Conservation (phyloP, 768 basidiomycete species). For the Trametes maxima region DNA sequence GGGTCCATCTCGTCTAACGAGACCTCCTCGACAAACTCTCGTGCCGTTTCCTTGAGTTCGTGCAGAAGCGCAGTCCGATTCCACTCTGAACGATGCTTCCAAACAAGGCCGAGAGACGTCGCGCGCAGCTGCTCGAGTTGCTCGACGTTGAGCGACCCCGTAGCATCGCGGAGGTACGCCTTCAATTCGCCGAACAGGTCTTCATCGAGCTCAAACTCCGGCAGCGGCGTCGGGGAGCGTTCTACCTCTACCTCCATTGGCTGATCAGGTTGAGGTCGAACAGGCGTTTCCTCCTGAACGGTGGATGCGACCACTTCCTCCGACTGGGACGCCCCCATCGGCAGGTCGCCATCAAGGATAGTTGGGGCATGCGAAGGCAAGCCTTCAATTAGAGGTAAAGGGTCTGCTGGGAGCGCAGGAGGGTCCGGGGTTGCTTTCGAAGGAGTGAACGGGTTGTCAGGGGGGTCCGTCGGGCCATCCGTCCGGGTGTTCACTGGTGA, state of each 20-base stretch:
- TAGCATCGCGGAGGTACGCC: slow-evolving; percentile 51
- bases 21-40: slow-evolving; percentile 70
- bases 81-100: slow-evolving; percentile 84
- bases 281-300: not conserved
- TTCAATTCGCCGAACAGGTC: slow-evolving; percentile 51
- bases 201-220: slow-evolving; percentile 73
- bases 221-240: slow-evolving; percentile 68
- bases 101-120: slow-evolving; percentile 75
- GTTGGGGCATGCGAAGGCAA: slow-evolving; percentile 11
- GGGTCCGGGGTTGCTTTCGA: not conserved
- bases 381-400: not conserved
- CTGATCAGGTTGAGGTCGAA: slow-evolving; percentile 29
- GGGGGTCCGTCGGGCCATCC: slow-evolving; percentile 9
- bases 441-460: slow-evolving; percentile 22
- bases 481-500: slow-evolving; percentile 15
- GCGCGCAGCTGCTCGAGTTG: slow-evolving; percentile 94
- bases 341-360: slow-evolving; percentile 23
- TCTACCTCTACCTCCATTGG: slow-evolving; percentile 55
- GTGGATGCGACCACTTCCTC: slow-evolving; percentile 9
- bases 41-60: slow-evolving; percentile 59
- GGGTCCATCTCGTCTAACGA: slow-evolving; percentile 31
- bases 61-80: slow-evolving; percentile 66
- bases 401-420: not conserved
- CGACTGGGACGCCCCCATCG: slow-evolving; percentile 20
- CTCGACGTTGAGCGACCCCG: slow-evolving; percentile 72